Conservation (phyloP, 257 asterid species). For the Ophiorrhiza pumila region DNA sequence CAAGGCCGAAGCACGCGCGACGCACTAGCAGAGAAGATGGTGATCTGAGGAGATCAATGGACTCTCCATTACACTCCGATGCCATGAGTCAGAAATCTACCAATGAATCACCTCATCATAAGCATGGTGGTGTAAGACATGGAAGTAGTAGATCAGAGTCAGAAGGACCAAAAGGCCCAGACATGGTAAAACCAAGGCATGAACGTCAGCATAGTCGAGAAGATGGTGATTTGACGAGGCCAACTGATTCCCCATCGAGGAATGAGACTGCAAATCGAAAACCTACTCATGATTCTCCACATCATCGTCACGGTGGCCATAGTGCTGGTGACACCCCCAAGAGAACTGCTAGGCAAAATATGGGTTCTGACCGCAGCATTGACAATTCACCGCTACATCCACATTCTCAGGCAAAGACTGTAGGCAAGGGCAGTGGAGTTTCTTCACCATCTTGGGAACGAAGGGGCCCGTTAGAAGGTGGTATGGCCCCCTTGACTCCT, state of each 20-base stretch:
- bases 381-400: conserved; percentile 78
- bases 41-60: conserved; percentile 36
- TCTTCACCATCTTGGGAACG: conserved; percentile 93
- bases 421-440: conserved; percentile 49
- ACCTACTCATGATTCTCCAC: conserved; percentile 55
- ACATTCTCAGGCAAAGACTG: conserved; percentile 48
- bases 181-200: conserved; percentile 39
- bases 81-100: conserved; percentile 28
- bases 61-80: conserved; percentile 38
- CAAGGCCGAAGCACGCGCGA: conserved; percentile 34
- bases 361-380: conserved; percentile 60
- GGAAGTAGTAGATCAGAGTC: conserved; percentile 34
- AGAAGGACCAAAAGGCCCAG: conserved; percentile 41
- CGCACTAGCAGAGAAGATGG: conserved; percentile 36
- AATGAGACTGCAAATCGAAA: conserved; percentile 40
- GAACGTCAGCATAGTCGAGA: conserved; percentile 46
- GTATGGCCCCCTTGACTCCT: conserved; percentile 72
- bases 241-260: conserved; percentile 49
- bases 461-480: conserved; percentile 56
- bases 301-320: conserved; percentile 41
- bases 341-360: conserved; percentile 48
- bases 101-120: conserved; percentile 30
- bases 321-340: conserved; percentile 64
- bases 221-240: conserved; percentile 51
- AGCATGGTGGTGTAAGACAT: conserved; percentile 24